phyloP scores from a whole-genome alignment of 2,329 filamentous ascomycete genomes.

The Neofusicoccum parvum region DNA sequence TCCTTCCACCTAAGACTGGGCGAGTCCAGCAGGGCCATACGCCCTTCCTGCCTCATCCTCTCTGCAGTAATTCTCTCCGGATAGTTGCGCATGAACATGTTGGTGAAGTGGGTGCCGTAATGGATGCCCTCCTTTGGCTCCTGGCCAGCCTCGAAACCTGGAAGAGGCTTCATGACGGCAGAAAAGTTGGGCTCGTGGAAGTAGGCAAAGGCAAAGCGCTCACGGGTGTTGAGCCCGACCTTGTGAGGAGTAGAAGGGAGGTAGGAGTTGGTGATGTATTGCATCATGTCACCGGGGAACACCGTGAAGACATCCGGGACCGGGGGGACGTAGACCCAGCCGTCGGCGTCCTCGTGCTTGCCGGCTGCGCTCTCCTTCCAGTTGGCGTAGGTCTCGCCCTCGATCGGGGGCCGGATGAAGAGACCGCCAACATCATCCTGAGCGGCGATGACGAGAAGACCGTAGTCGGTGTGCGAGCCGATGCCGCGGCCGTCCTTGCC shows the following conservation, averaged over 20 bases:
- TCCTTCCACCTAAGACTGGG: background rate
- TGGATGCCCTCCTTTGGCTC: conserved; percentile 44
- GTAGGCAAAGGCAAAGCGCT: conserved; percentile 54
- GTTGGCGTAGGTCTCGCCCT: conserved; percentile 48
- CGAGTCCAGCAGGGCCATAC: conserved; percentile 21
- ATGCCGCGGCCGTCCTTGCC: conserved; percentile 54
- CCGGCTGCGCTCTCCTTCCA: conserved; percentile 51
- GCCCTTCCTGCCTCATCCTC: conserved; percentile 26
- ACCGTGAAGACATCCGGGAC: conserved; percentile 50
- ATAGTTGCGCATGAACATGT: conserved; percentile 56
- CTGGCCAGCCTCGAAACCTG: conserved; percentile 32
- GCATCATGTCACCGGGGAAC: conserved; percentile 58
- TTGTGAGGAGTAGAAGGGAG: conserved; percentile 55
- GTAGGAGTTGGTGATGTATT: conserved; percentile 51
- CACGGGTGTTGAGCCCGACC: conserved; percentile 52
- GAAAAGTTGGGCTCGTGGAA: conserved; percentile 57
- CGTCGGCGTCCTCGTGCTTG: conserved; percentile 47
- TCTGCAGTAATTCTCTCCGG: conserved; percentile 50
- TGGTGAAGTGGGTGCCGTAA: conserved; percentile 57
- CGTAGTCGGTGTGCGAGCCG: conserved; percentile 57
- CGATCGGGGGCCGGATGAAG: conserved; percentile 49
- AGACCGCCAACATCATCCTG: conserved; percentile 56
- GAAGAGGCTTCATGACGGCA: conserved; percentile 47
- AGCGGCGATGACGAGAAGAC: conserved; percentile 53
- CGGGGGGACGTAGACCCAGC: conserved; percentile 54